Evolutionary conservation across 2,329 filamentous ascomycete genomes (phyloP), one percentile per base, ranked within the genome.

Genomic region (Curvularia sp.): DNA sequence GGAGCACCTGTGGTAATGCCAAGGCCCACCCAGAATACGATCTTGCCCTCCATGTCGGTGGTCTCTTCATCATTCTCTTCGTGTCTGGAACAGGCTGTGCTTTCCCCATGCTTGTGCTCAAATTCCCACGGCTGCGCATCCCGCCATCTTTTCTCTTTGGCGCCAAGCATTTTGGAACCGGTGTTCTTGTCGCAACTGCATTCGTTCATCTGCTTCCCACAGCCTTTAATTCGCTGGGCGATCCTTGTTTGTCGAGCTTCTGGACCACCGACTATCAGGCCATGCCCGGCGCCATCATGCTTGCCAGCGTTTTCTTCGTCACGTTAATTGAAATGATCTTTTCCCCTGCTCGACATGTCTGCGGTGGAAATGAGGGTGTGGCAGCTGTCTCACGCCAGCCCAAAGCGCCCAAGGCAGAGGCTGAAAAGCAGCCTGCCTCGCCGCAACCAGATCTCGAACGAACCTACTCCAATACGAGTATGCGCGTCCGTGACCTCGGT

Each of bases 151-250:
- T 88, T 68, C 86, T 87, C 62, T 82, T 84, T 41, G 85, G 84
- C 70, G 70, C 67, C 3, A 86, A 87, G 63, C 85, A 87, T 67
- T 77, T 77, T 43, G 75, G 91, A 63, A 95, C 91, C 0, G 91
- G 91, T 47, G 91, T 95, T 22, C 81, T 95, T 18, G 88, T 94
- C 60, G 91, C 91, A 15, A 95, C 91, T 1, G 90, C 91, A 53
- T 95, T 95, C 72, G 90, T 94, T 18, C 91, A 93, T 75, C 77
- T 88, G 55, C 81, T 88, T 9, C 86, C 86, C 0, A 87, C 84
- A 4, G 85, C 86, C 5, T 88, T 87, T 67, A 75, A 69, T 31
- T 78, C 75, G 5, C 69, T 80, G 13, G 72, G 69, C 52, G 64
- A 80, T 51, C 75, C 78, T 44, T 80, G 86, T 64, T 81, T 88